Conservation (phyloP, 2,329 filamentous ascomycete genomes). For the Peltaster fructicola region DNA sequence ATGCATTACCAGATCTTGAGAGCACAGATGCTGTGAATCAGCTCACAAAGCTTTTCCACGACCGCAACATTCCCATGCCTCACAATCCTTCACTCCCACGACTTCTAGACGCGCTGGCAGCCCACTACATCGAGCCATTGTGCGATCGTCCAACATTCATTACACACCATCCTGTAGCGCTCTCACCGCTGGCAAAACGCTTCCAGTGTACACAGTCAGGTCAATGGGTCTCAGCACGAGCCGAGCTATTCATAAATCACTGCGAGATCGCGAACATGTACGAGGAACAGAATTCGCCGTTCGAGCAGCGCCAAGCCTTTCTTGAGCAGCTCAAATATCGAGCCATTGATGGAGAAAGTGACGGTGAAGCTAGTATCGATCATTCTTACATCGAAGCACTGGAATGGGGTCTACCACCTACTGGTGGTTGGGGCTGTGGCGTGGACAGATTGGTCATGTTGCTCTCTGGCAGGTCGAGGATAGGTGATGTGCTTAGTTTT, state of each 20-base stretch:
- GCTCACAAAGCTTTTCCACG: conserved; percentile 37
- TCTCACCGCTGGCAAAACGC: conserved; percentile 82
- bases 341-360: conserved; percentile 25
- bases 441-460: conserved; percentile 86
- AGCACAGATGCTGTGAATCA: conserved; percentile 36
- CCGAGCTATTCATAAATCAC: conserved; percentile 31
- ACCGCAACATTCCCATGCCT: conserved; percentile 32
- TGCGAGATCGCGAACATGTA: conserved; percentile 91
- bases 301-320: conserved; percentile 73
- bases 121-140: conserved; percentile 58
- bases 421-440: conserved; percentile 90
- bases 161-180: conserved; percentile 71
- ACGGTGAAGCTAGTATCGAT: conserved; percentile 39
- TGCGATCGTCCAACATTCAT: conserved; percentile 67
- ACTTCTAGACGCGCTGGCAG: conserved; percentile 68
- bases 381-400: conserved; percentile 71
- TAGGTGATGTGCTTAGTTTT: conserved; percentile 76
- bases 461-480: conserved; percentile 59
- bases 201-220: conserved; percentile 48
- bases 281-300: conserved; percentile 91
- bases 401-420: conserved; percentile 83
- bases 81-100: conserved; percentile 40
- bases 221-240: conserved; percentile 32
- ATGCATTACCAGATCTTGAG: conserved; percentile 35
- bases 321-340: conserved; percentile 32